Evolutionary conservation across 768 basidiomycete genomes (phyloP), one percentile per base, ranked within the genome.

Genomic region (Gloeophyllum trabeum): DNA sequence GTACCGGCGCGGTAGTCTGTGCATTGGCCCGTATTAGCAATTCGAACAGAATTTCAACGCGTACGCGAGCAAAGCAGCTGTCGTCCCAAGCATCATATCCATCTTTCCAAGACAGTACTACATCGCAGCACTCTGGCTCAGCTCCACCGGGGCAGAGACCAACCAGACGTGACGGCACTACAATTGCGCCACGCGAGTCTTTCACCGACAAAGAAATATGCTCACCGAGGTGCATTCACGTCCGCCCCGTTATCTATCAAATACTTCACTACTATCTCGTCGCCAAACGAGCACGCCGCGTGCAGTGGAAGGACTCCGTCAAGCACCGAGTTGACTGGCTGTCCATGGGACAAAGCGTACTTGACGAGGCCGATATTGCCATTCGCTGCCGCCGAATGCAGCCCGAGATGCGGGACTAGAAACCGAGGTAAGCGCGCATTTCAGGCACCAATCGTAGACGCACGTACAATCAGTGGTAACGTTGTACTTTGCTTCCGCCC

Each of bases 221-320:
- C 74, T 46, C 41, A 87, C 86, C 93, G 79, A 41, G 90, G 83
- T 3, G 92, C 92, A 61, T 98, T 98, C 23, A 97, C 94, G 57
- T 99, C 96, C n/a, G 96, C 96, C 18, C 96, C 94, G 44, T 79
- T 68, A 47, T 96, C 89, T 54, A 99, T 84, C 36, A 99, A 66
- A 48, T 93, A 70, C 53, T 78, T 75, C 30, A 98, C 91, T 35
- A 97, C 86, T 44, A 80, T 73, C 43, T 85, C 87, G 55, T 78
- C 87, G 2, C 96, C 96, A 19, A 89, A 89, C 0, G 90, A 85
- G 51, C 80, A 87, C 2, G 94, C 96, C 3, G 91, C 93, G 56
- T 99, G 96, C 6, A 99, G 71, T 3, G 96, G 93, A n/a, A 96
- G 78, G 3, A 99, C 86, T 25, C 96, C 96, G 56, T 94, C 89